Evolutionary conservation across 139 green algal species (phyloP).

Genomic region (Trebouxia sp.): DNA sequence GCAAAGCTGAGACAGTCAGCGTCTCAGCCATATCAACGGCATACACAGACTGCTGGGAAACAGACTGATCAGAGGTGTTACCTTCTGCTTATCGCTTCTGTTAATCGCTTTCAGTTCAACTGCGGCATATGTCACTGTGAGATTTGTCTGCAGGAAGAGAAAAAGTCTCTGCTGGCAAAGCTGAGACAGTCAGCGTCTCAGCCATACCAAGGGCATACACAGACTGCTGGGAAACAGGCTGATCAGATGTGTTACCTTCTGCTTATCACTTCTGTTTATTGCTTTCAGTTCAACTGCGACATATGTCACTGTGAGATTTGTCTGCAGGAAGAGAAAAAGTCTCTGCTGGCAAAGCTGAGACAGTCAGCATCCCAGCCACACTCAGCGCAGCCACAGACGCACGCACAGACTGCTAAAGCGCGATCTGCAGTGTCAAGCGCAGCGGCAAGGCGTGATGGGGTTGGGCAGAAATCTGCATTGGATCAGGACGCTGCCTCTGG

Average conservation of each 20-base stretch:
- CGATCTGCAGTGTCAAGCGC: too few species aligned
- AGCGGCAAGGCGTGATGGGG: too few species aligned
- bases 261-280: too few species aligned
- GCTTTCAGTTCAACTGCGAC: too few species aligned
- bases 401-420: background rate
- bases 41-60: too few species aligned
- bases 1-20: too few species aligned
- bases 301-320: background rate
- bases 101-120: too few species aligned
- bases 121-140: background rate
- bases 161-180: too few species aligned
- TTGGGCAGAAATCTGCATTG: background rate
- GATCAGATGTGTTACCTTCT: background rate
- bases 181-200: too few species aligned
- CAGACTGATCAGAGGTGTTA: background rate
- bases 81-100: too few species aligned
- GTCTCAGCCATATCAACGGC: too few species aligned
- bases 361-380: background rate
- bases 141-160: constrained; percentile 28
- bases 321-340: constrained; percentile 29
- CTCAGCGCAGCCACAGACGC: background rate
- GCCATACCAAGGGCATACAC: background rate
- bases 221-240: background rate
- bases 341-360: constrained; percentile 28
- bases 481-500: background rate